Base-by-base conservation (phyloP, 768 basidiomycete species). In the Lactarius hengduanensis region DNA sequence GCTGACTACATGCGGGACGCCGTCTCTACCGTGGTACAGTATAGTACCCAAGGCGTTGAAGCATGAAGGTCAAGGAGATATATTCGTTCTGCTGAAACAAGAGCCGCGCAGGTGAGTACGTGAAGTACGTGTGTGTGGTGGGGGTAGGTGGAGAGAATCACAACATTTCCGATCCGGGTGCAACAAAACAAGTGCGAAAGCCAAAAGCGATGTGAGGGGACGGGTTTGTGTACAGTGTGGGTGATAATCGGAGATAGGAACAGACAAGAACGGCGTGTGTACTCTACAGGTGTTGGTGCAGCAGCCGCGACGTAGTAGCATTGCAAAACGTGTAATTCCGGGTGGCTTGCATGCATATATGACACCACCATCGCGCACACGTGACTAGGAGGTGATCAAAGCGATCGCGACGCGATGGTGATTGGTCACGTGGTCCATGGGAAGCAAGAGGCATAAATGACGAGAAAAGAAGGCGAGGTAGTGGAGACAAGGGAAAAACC, bases 181-280 rank as follows among this genome's bases (percentile, higher is more conserved):
- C 53, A 32, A 67, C 66, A 67, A 63, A 58, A 66, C 66, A 67
- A 63, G 53, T 67, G 66, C 62, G 66, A 67, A 56, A 67, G 62
- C 66, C 60, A 63, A 59, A 63, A 10, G 22, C 62, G 57, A 67
- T 55, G 50, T 63, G 58, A 28, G 45, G 36, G 63, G 62, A 47
- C 56, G 38, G 54, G 54, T 47, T n/a, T 18, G 41, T 28, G 59
- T 59, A 67, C 61, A 63, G 22, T 41, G 13, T 50, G 55, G 36
- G 18, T 2, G 32, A 36, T n/a, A 26, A 40, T 59, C 30, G 2
- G 38, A 40, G 34, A 47, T 65, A 53, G 40, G 36, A 40, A 47
- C 55, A 63, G 40, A 32, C 10, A 40, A 40, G 36, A 40, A 58
- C 13, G 38, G 30, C 20, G 28, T 54, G 50, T 58, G 61, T 50